Conservation (phyloP, 2,329 filamentous ascomycete species). For the Parascedosporium putredinis region DNA sequence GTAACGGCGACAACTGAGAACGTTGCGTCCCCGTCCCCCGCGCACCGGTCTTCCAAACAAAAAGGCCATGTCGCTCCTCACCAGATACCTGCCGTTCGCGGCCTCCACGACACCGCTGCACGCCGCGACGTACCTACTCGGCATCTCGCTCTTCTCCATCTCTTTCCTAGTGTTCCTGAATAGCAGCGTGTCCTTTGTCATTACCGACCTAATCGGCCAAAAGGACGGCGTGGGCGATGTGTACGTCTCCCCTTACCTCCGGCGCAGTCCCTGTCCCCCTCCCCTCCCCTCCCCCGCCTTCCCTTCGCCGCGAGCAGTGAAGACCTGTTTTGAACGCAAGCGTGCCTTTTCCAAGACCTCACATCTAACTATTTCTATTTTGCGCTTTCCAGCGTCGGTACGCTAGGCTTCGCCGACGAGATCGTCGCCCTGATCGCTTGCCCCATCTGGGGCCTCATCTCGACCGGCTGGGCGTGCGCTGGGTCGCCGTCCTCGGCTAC, state of each 20-base stretch:
- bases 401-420: constrained; percentile 77
- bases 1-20: no score
- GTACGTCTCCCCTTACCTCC: constrained; percentile 2
- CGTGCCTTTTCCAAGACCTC: no score
- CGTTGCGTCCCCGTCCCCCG: no score
- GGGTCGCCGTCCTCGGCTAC: constrained; percentile 69
- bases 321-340: no score
- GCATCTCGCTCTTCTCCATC: constrained; percentile 77
- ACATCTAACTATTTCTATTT: no score
- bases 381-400: constrained; percentile 59
- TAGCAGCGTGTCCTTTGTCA: constrained; percentile 72
- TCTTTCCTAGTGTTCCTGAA: constrained; percentile 86
- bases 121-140: constrained; percentile 66
- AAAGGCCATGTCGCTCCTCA: constrained; percentile 24
- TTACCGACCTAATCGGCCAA: constrained; percentile 70
- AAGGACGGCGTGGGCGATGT: constrained; percentile 66
- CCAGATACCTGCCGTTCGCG: constrained; percentile 46
- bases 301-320: no score
- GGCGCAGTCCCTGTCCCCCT: neutral
- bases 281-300: no score
- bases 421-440: constrained; percentile 71
- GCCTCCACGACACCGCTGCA: constrained; percentile 49
- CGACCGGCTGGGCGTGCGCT: constrained; percentile 64
- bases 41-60: no score
- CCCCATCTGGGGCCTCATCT: constrained; percentile 67